phyloP scores from a whole-genome alignment of 441 rosid species.

The Francoa sonchifolia region DNA sequence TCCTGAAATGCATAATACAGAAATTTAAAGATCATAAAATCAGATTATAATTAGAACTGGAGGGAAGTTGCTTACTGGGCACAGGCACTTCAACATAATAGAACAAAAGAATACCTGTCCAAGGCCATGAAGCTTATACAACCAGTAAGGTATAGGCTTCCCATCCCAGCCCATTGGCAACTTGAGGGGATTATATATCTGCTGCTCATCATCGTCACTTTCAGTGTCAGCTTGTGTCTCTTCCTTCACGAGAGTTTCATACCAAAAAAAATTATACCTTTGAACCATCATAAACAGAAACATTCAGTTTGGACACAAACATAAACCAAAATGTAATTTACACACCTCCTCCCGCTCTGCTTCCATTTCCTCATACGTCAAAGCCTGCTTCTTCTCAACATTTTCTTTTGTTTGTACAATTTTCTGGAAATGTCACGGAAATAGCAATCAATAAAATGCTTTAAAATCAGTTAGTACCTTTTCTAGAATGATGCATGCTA shows the following conservation, averaged over 20 bases:
- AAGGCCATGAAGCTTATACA: constrained; percentile 96
- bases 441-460: constrained; percentile 1
- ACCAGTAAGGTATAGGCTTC: constrained; percentile 99
- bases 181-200: constrained; percentile 87
- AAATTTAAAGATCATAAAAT: no score
- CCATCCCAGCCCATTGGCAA: constrained; percentile 99
- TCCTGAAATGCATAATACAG: constrained; percentile 34
- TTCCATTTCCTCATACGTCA: constrained; percentile 95
- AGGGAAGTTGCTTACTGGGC: no score
- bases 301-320: background rate
- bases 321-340: background rate
- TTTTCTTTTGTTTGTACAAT: constrained; percentile 70
- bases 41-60: no score
- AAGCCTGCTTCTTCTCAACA: constrained; percentile 87
- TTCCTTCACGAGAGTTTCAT: constrained; percentile 40
- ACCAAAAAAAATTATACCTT: background rate
- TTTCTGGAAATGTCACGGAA: constrained; percentile 31
- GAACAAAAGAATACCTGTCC: constrained; percentile 58
- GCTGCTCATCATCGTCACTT: constrained; percentile 94
- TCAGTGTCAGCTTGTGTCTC: constrained; percentile 85
- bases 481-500: background rate
- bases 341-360: constrained; percentile 88
- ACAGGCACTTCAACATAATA: no score
- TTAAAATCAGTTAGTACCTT: background rate
- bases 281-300: constrained; percentile 7